Evolutionary conservation across 139 green algal species (phyloP).

Genomic region (Mesotaenium endlicherianum): DNA sequence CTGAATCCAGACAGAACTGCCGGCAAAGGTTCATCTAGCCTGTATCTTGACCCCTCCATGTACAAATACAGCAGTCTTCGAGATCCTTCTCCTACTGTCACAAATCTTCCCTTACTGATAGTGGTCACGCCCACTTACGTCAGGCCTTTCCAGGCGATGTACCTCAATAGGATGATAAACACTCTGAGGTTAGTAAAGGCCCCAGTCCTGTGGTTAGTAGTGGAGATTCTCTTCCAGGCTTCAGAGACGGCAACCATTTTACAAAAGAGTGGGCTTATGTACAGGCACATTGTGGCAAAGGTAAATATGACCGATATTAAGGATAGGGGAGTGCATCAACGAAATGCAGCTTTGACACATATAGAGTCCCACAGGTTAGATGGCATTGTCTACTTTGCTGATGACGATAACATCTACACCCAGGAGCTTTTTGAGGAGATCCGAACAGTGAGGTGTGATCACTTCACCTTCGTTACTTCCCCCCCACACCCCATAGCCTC

Average conservation of each 20-base stretch:
- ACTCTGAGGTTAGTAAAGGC: not conserved
- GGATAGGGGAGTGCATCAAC: constrained; percentile 39
- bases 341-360: constrained; percentile 28
- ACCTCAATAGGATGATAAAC: constrained; percentile 23
- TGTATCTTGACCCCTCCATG: too few species aligned
- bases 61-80: too few species aligned
- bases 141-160: constrained; percentile 41
- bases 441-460: constrained; percentile 7
- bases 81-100: too few species aligned
- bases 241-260: constrained; percentile 8
- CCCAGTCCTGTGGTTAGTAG: constrained; percentile 25
- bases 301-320: constrained; percentile 33
- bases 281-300: constrained; percentile 27
- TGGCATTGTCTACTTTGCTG: constrained; percentile 40
- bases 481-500: not conserved
- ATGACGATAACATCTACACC: constrained; percentile 38
- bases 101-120: constrained; percentile 10
- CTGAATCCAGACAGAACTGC: too few species aligned
- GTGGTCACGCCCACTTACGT: constrained; percentile 36
- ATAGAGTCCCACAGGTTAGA: constrained; percentile 25
- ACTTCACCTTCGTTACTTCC: not conserved
- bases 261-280: constrained; percentile 15
- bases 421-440: constrained; percentile 39
- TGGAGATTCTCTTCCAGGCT: constrained; percentile 17
- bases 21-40: too few species aligned